Conservation (phyloP, 192 early-diverging fungal species). For the Entophlyctis luteolus region DNA sequence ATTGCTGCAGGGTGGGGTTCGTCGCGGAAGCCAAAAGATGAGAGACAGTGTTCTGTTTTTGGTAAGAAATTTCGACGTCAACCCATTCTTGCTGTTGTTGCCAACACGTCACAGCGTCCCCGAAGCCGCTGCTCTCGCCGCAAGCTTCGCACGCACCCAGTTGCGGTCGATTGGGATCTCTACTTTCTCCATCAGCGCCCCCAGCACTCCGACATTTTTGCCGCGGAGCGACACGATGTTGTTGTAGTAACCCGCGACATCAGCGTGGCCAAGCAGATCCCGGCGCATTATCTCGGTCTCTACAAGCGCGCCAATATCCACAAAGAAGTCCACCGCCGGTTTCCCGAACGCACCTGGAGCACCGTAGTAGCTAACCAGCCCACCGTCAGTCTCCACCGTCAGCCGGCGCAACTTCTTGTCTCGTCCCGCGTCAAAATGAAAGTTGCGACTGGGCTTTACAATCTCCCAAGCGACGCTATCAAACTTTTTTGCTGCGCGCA, state of each 20-base stretch:
- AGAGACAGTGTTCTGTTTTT: too few relatives aligned
- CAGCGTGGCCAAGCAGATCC: slow-evolving; percentile 15
- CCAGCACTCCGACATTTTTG: slow-evolving; percentile 8
- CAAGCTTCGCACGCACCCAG: slow-evolving; percentile 5
- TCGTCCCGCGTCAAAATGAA: neutral
- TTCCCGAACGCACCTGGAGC: neutral
- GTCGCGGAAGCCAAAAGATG: too few relatives aligned
- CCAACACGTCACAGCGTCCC: too few relatives aligned
- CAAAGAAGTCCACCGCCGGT: neutral
- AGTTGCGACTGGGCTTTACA: neutral
- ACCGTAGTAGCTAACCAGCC: neutral
- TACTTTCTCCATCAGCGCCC: neutral
- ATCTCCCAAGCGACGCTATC: slow-evolving; percentile 19
- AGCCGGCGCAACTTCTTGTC: neutral
- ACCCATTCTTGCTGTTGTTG: too few relatives aligned
- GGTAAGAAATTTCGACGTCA: too few relatives aligned
- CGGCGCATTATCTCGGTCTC: slow-evolving; percentile 23
- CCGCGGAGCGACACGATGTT: slow-evolving; percentile 4
- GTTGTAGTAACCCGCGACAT: neutral
- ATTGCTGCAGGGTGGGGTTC: too few relatives aligned
- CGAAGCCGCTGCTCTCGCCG: too few relatives aligned
- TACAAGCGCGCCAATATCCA: slow-evolving; percentile 17
- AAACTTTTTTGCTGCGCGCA: slow-evolving; percentile 4
- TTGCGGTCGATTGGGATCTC: slow-evolving; percentile 13
- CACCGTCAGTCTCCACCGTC: neutral